These are phyloP conservation scores for Cutaneotrichosporon arboriforme DNA, from an alignment of 1,284 basidiomycete species.

Conservation along the genomic window DNA sequence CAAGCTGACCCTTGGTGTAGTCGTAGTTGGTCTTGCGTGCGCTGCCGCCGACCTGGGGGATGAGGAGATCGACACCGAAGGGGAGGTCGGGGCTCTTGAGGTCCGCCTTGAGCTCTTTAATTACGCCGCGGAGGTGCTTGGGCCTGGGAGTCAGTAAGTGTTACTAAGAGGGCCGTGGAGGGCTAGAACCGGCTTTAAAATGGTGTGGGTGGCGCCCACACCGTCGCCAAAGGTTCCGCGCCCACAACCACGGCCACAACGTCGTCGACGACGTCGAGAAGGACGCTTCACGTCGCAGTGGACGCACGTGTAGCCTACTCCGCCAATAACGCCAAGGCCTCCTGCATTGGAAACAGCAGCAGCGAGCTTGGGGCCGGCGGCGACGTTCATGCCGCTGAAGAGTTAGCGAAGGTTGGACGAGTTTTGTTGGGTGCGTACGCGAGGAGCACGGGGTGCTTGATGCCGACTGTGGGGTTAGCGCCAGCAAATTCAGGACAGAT, in stretches of 20 bases:
- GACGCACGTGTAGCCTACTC: slow-evolving; percentile 66
- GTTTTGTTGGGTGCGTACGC: slow-evolving; percentile 48
- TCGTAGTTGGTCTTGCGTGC: slow-evolving; percentile 73
- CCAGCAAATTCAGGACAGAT: too few species aligned
- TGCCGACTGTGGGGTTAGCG: slow-evolving; percentile 52
- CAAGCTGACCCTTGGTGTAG: slow-evolving; percentile 62
- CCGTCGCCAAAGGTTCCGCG: too few species aligned
- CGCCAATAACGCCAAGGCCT: slow-evolving; percentile 81
- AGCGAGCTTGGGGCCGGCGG: slow-evolving; percentile 74
- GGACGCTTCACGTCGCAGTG: not conserved
- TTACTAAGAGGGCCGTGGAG: too few species aligned
- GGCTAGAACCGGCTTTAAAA: not conserved
- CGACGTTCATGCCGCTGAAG: slow-evolving; percentile 66
- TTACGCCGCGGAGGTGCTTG: slow-evolving; percentile 53
- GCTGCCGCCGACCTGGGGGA: slow-evolving; percentile 72
- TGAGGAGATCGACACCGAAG: slow-evolving; percentile 79
- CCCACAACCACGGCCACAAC: too few species aligned
- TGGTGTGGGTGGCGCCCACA: too few species aligned
- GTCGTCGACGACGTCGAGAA: too few species aligned
- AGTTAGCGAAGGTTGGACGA: not conserved
- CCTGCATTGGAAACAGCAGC: slow-evolving; percentile 72
- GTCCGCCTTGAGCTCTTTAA: slow-evolving; percentile 64
- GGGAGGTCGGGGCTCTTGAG: slow-evolving; percentile 51
- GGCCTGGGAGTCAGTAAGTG: slow-evolving; percentile 26
- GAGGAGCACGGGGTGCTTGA: slow-evolving; percentile 80